phyloP scores from a whole-genome alignment of 2,329 filamentous ascomycete genomes.

The Aspergillus sp. region DNA sequence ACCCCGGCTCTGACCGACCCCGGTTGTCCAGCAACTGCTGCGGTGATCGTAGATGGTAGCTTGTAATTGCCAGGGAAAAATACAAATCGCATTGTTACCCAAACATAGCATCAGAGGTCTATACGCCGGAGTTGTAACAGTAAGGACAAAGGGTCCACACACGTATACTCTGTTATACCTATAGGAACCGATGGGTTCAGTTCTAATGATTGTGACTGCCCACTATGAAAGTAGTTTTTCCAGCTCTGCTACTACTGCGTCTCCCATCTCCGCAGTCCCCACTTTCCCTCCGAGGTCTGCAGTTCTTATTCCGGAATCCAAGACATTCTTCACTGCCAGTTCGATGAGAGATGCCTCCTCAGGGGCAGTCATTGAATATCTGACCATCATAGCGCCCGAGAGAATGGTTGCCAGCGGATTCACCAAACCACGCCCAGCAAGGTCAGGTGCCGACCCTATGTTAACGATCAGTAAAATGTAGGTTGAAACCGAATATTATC shows the following conservation, averaged over 20 bases:
- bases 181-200: too few species aligned
- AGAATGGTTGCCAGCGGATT: not conserved
- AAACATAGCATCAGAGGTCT: too few species aligned
- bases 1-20: too few species aligned
- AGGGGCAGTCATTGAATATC: not conserved
- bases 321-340: not conserved
- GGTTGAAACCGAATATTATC: not conserved
- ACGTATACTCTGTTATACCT: too few species aligned
- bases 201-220: too few species aligned
- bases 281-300: not conserved
- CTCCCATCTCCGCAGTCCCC: not conserved
- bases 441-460: not conserved
- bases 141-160: too few species aligned
- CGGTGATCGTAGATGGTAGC: too few species aligned
- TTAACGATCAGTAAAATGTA: too few species aligned
- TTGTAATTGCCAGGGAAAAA: too few species aligned
- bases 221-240: not conserved
- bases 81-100: too few species aligned
- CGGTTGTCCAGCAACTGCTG: too few species aligned
- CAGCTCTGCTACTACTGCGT: not conserved
- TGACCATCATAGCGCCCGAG: not conserved
- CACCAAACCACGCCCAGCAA: not conserved
- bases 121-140: too few species aligned
- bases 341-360: not conserved
- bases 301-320: not conserved